phyloP scores from a whole-genome alignment of 2,329 filamentous ascomycete genomes.

The Xylaria arbuscula region DNA sequence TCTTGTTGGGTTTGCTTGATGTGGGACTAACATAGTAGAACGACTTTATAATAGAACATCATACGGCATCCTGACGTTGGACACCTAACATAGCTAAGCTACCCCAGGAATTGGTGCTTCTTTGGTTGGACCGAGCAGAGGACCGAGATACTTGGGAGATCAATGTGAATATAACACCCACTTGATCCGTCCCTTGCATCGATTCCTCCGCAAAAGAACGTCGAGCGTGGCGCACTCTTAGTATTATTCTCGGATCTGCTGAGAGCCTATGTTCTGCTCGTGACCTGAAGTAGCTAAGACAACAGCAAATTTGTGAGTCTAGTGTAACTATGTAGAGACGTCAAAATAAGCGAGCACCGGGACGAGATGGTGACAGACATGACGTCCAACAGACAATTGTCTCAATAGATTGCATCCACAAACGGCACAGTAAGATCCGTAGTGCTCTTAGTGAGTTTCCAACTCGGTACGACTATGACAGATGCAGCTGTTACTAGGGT shows the following conservation, averaged over 20 bases:
- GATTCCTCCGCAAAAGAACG: neutral
- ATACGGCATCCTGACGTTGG: conserved; percentile 30
- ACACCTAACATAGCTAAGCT: neutral
- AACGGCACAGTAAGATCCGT: neutral
- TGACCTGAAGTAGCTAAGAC: neutral
- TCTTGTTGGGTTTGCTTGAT: neutral
- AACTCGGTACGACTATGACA: conserved; percentile 21
- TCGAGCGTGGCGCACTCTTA: neutral
- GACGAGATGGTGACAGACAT: neutral
- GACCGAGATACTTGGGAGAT: too few relatives aligned
- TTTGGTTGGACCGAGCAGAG: neutral
- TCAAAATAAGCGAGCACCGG: neutral
- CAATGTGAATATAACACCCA: neutral
- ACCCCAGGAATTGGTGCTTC: neutral
- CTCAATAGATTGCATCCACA: neutral
- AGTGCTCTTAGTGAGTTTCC: neutral
- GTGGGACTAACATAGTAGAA: neutral
- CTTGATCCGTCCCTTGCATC: neutral
- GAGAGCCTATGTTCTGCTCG: too few relatives aligned
- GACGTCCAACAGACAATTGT: neutral
- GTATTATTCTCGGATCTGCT: neutral
- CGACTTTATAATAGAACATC: neutral
- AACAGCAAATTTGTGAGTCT: neutral
- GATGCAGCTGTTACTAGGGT: neutral
- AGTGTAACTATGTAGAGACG: neutral